phyloP scores from a whole-genome alignment of 192 early-diverging fungal species.

The Coemansia sp. region DNA sequence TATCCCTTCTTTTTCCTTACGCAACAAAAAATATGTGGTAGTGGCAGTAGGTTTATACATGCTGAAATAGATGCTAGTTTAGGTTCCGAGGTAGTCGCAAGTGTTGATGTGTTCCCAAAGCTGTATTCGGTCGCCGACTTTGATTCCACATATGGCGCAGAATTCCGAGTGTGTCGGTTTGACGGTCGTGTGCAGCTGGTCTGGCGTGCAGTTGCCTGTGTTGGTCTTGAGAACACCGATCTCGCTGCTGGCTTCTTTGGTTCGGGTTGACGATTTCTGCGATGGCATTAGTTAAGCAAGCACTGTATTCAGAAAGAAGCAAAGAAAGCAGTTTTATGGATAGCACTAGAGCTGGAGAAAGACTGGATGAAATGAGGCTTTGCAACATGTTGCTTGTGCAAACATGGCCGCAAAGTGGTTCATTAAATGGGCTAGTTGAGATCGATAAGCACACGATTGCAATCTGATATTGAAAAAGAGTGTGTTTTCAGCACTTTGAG shows the following conservation, averaged over 20 bases:
- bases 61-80: neutral
- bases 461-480: neutral
- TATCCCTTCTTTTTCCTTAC: neutral
- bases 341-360: neutral
- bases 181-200: neutral
- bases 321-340: neutral
- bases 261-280: conserved; percentile 6
- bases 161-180: conserved; percentile 1
- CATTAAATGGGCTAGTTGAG: neutral
- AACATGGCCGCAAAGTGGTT: neutral
- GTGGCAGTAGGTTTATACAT: neutral
- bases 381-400: neutral
- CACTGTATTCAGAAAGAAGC: too few relatives aligned
- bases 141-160: conserved; percentile 39
- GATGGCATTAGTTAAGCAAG: conserved; percentile 8
- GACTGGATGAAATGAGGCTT: neutral
- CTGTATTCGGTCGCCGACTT: conserved; percentile 17
- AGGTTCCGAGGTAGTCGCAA: conserved; percentile 30
- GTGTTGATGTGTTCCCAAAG: conserved; percentile 44
- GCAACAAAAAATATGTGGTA: conserved; percentile 1
- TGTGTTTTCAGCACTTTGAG: too few relatives aligned
- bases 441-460: neutral
- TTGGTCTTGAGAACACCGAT: neutral
- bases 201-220: neutral
- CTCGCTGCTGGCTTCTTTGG: neutral